phyloP scores from a whole-genome alignment of 2,329 filamentous ascomycete species.

The Colletotrichum lindemuthianum region DNA sequence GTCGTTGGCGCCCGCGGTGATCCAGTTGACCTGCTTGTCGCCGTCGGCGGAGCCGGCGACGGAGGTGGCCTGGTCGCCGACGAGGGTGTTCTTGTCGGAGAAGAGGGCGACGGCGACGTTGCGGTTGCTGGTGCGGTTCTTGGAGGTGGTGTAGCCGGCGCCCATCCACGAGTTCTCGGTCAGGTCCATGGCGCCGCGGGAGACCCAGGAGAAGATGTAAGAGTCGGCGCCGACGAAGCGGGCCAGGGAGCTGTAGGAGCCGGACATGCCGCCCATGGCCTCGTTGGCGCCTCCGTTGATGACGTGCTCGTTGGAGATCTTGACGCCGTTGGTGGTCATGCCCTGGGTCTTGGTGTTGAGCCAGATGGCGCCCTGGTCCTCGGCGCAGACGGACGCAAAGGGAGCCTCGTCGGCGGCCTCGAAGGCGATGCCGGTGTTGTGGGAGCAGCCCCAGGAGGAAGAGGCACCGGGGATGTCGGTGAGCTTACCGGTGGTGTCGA shows the following conservation, averaged over 20 bases:
- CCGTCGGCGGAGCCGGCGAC: conserved; percentile 62
- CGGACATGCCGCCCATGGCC: conserved; percentile 71
- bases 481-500: conserved; percentile 61
- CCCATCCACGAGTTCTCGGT: conserved; percentile 68
- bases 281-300: conserved; percentile 69
- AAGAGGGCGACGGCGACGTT: conserved; percentile 69
- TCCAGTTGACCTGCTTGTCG: conserved; percentile 69
- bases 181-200: conserved; percentile 66
- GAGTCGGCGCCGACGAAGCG: conserved; percentile 60
- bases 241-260: conserved; percentile 67
- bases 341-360: conserved; percentile 68
- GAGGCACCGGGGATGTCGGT: conserved; percentile 62
- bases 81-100: conserved; percentile 66
- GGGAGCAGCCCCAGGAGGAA: conserved; percentile 69
- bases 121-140: conserved; percentile 65
- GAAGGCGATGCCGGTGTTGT: conserved; percentile 73
- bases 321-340: conserved; percentile 63
- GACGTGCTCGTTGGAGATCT: conserved; percentile 70
- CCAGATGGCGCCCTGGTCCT: conserved; percentile 73
- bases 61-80: conserved; percentile 63
- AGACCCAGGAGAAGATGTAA: conserved; percentile 72
- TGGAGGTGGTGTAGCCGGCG: conserved; percentile 59
- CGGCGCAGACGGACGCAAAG: conserved; percentile 68
- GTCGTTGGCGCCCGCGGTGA: conserved; percentile 61
- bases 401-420: conserved; percentile 68